Evolutionary conservation across 805 yeast genomes (phyloP), one percentile per base, ranked within the genome.

Genomic region (Saccharomycopsis babjevae): DNA sequence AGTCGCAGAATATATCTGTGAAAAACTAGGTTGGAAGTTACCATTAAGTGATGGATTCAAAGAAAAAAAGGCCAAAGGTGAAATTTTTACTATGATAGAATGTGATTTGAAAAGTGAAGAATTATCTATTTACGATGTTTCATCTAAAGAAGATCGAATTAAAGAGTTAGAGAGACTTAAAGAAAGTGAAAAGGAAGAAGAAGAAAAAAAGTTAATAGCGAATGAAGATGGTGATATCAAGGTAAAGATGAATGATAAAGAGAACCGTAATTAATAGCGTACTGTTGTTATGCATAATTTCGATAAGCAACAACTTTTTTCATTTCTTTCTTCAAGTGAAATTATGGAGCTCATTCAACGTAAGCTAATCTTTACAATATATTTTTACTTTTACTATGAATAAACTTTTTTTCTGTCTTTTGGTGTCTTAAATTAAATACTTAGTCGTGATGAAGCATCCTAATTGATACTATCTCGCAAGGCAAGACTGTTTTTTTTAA

Each of bases 1-100:
- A 66, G 89, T 82, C 6, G 90, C 89, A 5, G 80, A 86, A 32
- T 82, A 82, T 69, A 74, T 91, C 1, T 76, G 83, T 52, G 79
- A 80, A 32, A 76, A 76, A 61, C 72, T 87, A 50, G 77, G 77
- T 5, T 86, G 92, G 92, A 73, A 75, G 4, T 76, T 88, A 11
- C 52, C 30, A 25, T 25, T 46, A 46, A 46, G 52, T 25, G 32
- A 46, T 46, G 52, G 32, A 11, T 46, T 46, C 52, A 8, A 46
- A 46, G 52, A 46, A 25, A 46, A 20, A n/a, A 46, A 46, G 32
- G 30, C 52, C 13, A 46, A 46, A 46, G 52, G 52, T 10, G 52
- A 46, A 22, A 46, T 46, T 11, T 34, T 34, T n/a, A 30, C 42
- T 28, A 13, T 16, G 56, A 28, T 54, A 13, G 30, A 10, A 6